A percentile compares a stretch with the other conserved stretches of the same genome.
Conservation (phyloP, 805 yeast species). For the Metschnikowia lunata region DNA sequence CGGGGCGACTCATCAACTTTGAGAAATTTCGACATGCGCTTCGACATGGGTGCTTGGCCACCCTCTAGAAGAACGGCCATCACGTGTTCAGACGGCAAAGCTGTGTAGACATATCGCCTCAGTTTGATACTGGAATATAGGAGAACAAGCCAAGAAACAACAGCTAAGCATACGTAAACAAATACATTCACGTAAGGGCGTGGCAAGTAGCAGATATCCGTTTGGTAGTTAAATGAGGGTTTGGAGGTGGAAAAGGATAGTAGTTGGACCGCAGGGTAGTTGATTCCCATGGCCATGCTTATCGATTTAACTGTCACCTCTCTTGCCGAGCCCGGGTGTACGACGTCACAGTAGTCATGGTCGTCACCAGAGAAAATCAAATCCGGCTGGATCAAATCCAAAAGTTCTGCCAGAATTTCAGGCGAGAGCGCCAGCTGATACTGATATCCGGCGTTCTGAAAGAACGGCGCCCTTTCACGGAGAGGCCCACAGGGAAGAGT, state of each 20-base stretch:
- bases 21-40: conserved; percentile 28
- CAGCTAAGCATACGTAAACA: conserved; percentile 35
- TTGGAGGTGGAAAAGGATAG: conserved; percentile 20
- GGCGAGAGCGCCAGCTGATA: conserved; percentile 22
- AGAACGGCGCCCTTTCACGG: conserved; percentile 17
- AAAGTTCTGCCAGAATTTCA: conserved; percentile 15
- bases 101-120: conserved; percentile 25
- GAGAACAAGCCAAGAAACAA: conserved; percentile 24
- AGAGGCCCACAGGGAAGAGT: conserved; percentile 19
- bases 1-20: conserved; percentile 26
- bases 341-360: conserved; percentile 22
- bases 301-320: conserved; percentile 39
- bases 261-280: conserved; percentile 39
- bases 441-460: conserved; percentile 21
- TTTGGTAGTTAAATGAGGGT: conserved; percentile 23
- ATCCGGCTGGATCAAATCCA: conserved; percentile 17
- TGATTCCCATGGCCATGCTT: conserved; percentile 40
- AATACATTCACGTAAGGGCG: conserved; percentile 42
- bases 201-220: conserved; percentile 43
- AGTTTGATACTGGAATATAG: conserved; percentile 29
- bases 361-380: conserved; percentile 26
- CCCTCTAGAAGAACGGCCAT: conserved; percentile 10
- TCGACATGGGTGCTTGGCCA: conserved; percentile 13
- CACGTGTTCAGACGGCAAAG: conserved; percentile 22
- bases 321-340: conserved; percentile 17